These are phyloP conservation scores for Ogataea pini DNA, from an alignment of 805 yeast genomes.

Conservation along the genomic window DNA sequence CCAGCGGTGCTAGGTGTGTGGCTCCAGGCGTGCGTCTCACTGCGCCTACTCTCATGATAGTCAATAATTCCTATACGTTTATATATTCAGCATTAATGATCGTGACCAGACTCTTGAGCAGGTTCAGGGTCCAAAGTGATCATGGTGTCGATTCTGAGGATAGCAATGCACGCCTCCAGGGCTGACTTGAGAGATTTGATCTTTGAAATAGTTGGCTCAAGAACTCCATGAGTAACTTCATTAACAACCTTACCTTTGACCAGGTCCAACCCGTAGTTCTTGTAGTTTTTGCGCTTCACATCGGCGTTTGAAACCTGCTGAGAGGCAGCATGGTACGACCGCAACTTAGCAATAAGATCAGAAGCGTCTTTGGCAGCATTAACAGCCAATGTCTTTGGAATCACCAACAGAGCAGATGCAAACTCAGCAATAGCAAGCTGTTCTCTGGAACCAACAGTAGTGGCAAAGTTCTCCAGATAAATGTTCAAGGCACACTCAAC, in stretches of 20 bases:
- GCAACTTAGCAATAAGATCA: slow-evolving; percentile 89
- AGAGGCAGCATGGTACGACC: slow-evolving; percentile 95
- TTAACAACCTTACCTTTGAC: slow-evolving; percentile 90
- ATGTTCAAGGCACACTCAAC: slow-evolving; percentile 96
- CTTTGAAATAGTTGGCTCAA: slow-evolving; percentile 94
- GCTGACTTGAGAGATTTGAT: slow-evolving; percentile 93
- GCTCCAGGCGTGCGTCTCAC: neutral
- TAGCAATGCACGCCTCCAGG: slow-evolving; percentile 96
- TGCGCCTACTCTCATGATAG: slow-evolving; percentile 5
- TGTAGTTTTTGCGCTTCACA: slow-evolving; percentile 78
- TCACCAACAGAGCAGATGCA: slow-evolving; percentile 83
- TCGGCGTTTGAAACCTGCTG: slow-evolving; percentile 87
- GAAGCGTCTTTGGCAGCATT: slow-evolving; percentile 98
- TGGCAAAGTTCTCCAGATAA: slow-evolving; percentile 94
- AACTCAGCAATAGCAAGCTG: slow-evolving; percentile 98
- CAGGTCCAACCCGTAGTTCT: slow-evolving; percentile 89
- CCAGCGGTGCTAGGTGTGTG: neutral
- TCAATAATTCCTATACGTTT: neutral
- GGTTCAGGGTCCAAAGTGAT: slow-evolving; percentile 96
- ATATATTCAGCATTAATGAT: slow-evolving; percentile 44
- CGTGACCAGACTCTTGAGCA: slow-evolving; percentile 89
- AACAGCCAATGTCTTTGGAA: slow-evolving; percentile 95
- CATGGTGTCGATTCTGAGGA: slow-evolving; percentile 96
- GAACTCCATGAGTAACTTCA: slow-evolving; percentile 79
- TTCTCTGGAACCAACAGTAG: slow-evolving; percentile 96